Base-by-base conservation (phyloP, 2,329 filamentous ascomycete genomes). In the Raffaelea arxii region DNA sequence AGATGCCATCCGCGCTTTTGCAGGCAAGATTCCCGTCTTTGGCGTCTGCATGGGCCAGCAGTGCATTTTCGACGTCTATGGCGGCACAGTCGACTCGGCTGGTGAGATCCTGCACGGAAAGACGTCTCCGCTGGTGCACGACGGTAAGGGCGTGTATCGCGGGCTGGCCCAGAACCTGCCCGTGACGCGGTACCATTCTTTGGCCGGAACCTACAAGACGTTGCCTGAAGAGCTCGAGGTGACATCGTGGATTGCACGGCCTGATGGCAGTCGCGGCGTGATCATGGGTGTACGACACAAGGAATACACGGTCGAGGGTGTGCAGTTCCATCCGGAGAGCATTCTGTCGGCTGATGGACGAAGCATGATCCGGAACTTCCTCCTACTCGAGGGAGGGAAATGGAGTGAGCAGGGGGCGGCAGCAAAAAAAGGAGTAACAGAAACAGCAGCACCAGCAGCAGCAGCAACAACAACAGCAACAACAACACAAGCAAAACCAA, bases 21-120 rank as follows among this genome's bases (percentile, higher is more conserved):
- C 84, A 25, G 92, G 92, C 55, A 97, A 95, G 67, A 86, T 98
- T 42, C 92, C 92, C 11, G 80, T 98, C 14, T 78, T 98, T 44
- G 92, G 92, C n/a, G 92, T 98, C 25, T 98, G 92, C 62, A 97
- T 98, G 91, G 92, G 92, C 56, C 84, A 96, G 81, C 92, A 98
- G 72, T 98, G 92, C 66, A 97, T 98, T 54, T 91, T 94, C 61
- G 86, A 92, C 46, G 82, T 88, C 25, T 97, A 94, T 59, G 92
- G 92, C 41, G 92, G 92, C 50, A 81, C 85, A 43, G 92, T 98
- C 43, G 84, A 83, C 61, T 91, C 88, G 49, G 94, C 92, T 10
- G 92, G 92, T 23, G 92, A 98, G 68, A 96, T 96, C 59, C 72
- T 98, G 46, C 92, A 98, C 60, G 92, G 92, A 57, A 98, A 98